Evolutionary conservation across 139 green algal genomes (phyloP).

Genomic region (Chlamydomonas applanata): DNA sequence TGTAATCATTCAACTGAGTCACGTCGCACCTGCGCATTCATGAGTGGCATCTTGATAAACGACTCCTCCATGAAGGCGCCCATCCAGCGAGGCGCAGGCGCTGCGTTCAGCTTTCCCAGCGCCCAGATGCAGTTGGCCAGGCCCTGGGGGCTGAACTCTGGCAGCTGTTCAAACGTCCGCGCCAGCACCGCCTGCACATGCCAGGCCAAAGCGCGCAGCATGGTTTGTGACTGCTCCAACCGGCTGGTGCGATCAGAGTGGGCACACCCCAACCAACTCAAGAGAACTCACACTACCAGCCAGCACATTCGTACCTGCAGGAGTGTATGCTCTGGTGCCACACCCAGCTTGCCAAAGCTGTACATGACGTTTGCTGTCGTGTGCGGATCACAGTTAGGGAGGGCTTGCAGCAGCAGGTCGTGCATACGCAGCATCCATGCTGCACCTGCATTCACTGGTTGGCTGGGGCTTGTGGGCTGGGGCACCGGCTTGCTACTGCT

Average conservation of each 20-base stretch:
- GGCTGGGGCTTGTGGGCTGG: not conserved
- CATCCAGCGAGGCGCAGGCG: too few relatives aligned
- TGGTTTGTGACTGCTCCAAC: too few relatives aligned
- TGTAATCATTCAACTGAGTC: too few relatives aligned
- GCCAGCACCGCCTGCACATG: too few relatives aligned
- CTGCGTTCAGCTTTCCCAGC: not conserved
- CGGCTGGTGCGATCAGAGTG: too few relatives aligned
- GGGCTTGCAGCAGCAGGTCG: not conserved
- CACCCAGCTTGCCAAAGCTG: conserved; percentile 7
- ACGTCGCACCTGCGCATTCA: too few relatives aligned
- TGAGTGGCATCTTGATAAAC: too few relatives aligned
- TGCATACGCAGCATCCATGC: not conserved
- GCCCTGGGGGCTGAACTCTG: not conserved
- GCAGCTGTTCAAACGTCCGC: too few relatives aligned
- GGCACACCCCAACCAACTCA: too few relatives aligned
- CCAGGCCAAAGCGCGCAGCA: too few relatives aligned
- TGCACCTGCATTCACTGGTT: not conserved
- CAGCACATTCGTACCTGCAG: conserved; percentile 2
- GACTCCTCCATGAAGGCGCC: too few relatives aligned
- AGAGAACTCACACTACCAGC: too few relatives aligned
- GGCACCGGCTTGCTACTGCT: not conserved
- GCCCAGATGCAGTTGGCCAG: conserved; percentile 9
- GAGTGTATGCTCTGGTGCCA: not conserved
- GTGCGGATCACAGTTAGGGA: not conserved
- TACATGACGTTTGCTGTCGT: not conserved